A percentile compares a stretch with the other conserved stretches of the same genome.
phyloP scores from a whole-genome alignment of 352 stramenopile genomes.

The Globisporangium echinulatum region DNA sequence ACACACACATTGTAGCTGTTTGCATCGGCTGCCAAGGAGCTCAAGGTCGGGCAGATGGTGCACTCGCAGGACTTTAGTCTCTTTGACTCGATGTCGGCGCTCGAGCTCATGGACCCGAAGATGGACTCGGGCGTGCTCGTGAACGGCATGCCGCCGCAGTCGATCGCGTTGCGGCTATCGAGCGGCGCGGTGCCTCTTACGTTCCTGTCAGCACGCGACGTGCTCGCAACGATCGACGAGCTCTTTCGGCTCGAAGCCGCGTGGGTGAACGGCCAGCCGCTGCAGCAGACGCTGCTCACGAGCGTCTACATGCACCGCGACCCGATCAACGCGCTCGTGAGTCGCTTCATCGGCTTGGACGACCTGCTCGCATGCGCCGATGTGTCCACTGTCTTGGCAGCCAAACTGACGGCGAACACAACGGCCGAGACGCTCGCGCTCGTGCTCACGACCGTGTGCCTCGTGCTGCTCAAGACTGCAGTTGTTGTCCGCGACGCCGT shows the following conservation, averaged over 20 bases:
- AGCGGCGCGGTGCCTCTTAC: conserved; percentile 34
- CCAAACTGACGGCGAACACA: conserved; percentile 21
- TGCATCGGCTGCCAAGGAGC: conserved; percentile 49
- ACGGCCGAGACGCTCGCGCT: conserved; percentile 55
- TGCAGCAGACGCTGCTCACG: conserved; percentile 86
- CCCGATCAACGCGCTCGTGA: conserved; percentile 66
- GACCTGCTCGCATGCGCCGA: conserved; percentile 17
- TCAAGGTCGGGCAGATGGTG: conserved; percentile 75
- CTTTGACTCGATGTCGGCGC: conserved; percentile 92
- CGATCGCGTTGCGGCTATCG: conserved; percentile 46
- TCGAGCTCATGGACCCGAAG: conserved; percentile 92
- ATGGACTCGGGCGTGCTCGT: conserved; percentile 91
- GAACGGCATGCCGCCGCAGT: conserved; percentile 43
- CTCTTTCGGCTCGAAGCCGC: conserved; percentile 70
- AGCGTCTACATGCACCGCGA: conserved; percentile 85
- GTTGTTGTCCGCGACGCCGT: conserved; percentile 78
- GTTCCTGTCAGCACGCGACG: conserved; percentile 58
- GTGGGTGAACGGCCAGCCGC: conserved; percentile 79
- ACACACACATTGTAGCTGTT: conserved; percentile 3
- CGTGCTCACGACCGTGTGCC: conserved; percentile 59
- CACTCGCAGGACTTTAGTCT: conserved; percentile 84
- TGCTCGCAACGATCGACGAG: conserved; percentile 71
- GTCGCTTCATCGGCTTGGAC: conserved; percentile 13
- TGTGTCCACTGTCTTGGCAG: conserved; percentile 22
- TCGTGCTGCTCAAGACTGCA: conserved; percentile 69